These are phyloP conservation scores for Lecanicillium sp. DNA, from an alignment of 2,329 filamentous ascomycete species.

Conservation along the genomic window DNA sequence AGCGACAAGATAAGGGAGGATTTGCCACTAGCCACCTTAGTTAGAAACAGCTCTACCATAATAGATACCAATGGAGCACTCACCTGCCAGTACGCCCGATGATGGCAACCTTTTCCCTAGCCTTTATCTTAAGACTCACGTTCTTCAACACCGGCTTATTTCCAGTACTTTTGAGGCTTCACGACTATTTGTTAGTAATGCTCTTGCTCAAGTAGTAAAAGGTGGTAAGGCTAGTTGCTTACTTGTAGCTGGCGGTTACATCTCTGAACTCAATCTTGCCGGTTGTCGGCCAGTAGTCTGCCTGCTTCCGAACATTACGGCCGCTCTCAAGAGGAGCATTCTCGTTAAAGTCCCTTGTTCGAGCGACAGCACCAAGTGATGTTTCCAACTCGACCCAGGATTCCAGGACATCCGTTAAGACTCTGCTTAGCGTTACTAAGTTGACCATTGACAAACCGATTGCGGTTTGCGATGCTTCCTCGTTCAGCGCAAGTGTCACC, in stretches of 20 bases:
- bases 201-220: not conserved
- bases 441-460: conserved; percentile 18
- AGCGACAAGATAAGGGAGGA: not conserved
- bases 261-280: conserved; percentile 18
- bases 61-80: conserved; percentile 6
- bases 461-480: conserved; percentile 20
- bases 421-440: conserved; percentile 19
- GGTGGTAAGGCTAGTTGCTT: not conserved
- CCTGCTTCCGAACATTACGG: conserved; percentile 8
- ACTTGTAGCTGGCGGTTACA: conserved; percentile 16
- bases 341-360: conserved; percentile 18
- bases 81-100: conserved; percentile 7
- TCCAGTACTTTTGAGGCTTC: conserved; percentile 24
- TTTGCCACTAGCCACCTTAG: conserved; percentile 1
- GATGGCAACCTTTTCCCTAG: conserved; percentile 4
- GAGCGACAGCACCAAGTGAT: conserved; percentile 16
- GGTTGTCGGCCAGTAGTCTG: conserved; percentile 17
- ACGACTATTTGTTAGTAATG: not conserved
- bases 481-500: conserved; percentile 31
- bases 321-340: conserved; percentile 16
- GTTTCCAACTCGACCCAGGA: conserved; percentile 23
- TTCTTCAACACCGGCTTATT: conserved; percentile 7
- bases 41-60: conserved; percentile 8
- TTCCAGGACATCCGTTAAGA: conserved; percentile 21
- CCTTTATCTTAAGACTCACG: conserved; percentile 9